Base-by-base conservation (phyloP, 345 rosid genomes). In the Hirschfeldia incana region DNA sequence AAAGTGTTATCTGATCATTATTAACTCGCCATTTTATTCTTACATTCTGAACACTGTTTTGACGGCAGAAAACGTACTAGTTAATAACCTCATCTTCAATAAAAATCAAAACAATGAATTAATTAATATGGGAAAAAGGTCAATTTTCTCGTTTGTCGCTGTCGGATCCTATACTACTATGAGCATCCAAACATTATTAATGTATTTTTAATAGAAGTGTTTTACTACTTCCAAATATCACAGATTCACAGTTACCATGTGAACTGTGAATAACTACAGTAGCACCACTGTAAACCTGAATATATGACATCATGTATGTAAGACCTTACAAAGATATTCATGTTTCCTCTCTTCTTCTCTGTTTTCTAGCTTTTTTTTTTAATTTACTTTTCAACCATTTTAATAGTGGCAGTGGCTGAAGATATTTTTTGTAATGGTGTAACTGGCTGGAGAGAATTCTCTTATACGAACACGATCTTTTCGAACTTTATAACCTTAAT, bases 71-170 rank as follows among this genome's bases (percentile, higher is more conserved):
- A 62, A 69, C 53, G 30, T 49, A 42, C 49, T 42, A 69, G 74
- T 55, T 75, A 74, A 16, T 49, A 61, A 15, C 55, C 6, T 46
- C 55, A 4, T 42, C 49, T 42, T 42, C 49, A 10, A 4, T 10
- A 32, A 62, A 64, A 62, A 2, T 6, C 3, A 16, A 51, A 77
- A 58, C 5, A 76, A 77, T 6, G 8, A 61, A 61, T 51, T 53
- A 29, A 51, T 63, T 30, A 27, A 57, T 53, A 71, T 65, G 61
- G 37, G 3, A 9, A 57, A 70, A 72, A 72, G 63, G 73, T 78
- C 77, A 78, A 78, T 57, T 72, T 72, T 65, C 72, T 66, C 8
- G 73, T 78, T 78, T 78, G 77, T 78, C 77, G 77, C 72, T 72
- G 81, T 78, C 81, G 77, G 73, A 39, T 78, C 42, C 21, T 64